Base-by-base conservation (phyloP, 176 grass and related monocot genomes). In the Zoysia japonica region DNA sequence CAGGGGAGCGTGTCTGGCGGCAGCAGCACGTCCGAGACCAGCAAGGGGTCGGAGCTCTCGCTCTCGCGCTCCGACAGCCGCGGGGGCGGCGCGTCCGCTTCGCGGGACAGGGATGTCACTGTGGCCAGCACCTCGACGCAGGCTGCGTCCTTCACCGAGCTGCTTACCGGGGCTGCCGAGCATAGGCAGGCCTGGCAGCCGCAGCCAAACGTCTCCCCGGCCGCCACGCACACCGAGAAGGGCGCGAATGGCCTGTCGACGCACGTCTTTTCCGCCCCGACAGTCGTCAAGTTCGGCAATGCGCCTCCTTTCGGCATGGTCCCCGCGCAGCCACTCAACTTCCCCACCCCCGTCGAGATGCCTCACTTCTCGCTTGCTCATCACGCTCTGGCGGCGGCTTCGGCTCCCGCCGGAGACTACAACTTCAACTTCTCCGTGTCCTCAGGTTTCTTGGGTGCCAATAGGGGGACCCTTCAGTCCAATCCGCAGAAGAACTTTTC, bases 391-490 rank as follows among this genome's bases (percentile, higher is more conserved):
- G 74, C 84, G 63, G 73, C 80, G 40, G 16, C 82, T 1, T 46
- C 82, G 17, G 20, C 79, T 65, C 37, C 86, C 13, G 77, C 89
- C 48, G 90, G 80, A 40, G 88, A 93, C 76, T 92, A 93, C 81
- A 97, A 69, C 82, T 87, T 93, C 80, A 80, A 89, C 81, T 93
- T 93, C 84, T 93, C 91, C 42, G 91, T 93, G 57, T 83, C 88
- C 40, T 93, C 90, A 9, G 87, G 87, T 86, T 80, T 88, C 67
- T 59, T 89, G 76, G 93, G 90, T 85, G 82, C 85, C 93, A 91
- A 71, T 64, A 97, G 93, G 93, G 90, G 93, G 88, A 87, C 93
- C 93, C 93, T 97, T 97, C 93, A 93, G 93, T 97, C 93, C 93
- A 97, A 97, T 93, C 91, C 93, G 52, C 87, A 71, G 77, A 69